Conservation (phyloP, 345 rosid genomes). For the Pseudoturritis turrita region DNA sequence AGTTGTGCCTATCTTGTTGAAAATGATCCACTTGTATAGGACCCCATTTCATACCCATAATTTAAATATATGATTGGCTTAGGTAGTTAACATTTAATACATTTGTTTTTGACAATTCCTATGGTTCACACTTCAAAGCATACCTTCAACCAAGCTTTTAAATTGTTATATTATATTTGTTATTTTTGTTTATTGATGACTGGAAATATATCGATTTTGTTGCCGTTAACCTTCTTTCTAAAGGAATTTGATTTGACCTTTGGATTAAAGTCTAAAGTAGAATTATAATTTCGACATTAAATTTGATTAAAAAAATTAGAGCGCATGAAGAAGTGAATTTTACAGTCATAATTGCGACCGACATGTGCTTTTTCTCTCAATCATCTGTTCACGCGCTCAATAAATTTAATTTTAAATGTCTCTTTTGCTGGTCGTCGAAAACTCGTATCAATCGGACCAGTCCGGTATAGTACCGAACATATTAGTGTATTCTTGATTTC, state of each 20-base stretch:
- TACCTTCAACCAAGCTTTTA: neutral
- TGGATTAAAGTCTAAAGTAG: neutral
- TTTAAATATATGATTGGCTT: neutral
- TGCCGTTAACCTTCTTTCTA: neutral
- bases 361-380: neutral
- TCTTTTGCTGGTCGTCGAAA: neutral
- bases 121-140: neutral
- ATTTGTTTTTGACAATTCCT: neutral
- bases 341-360: slow-evolving; percentile 13
- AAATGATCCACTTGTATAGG: neutral
- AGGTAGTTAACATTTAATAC: neutral
- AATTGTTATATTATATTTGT: neutral
- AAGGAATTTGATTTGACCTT: neutral
- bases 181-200: no score
- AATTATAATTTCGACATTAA: neutral
- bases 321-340: neutral
- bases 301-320: neutral
- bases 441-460: neutral
- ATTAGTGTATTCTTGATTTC: neutral
- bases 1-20: neutral
- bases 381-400: neutral
- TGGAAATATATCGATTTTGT: no score
- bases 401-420: neutral
- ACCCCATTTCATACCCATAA: neutral
- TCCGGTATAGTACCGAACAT: neutral